Base-by-base conservation (phyloP, 1,139 yeast genomes). In the Yamadazyma oceani region DNA sequence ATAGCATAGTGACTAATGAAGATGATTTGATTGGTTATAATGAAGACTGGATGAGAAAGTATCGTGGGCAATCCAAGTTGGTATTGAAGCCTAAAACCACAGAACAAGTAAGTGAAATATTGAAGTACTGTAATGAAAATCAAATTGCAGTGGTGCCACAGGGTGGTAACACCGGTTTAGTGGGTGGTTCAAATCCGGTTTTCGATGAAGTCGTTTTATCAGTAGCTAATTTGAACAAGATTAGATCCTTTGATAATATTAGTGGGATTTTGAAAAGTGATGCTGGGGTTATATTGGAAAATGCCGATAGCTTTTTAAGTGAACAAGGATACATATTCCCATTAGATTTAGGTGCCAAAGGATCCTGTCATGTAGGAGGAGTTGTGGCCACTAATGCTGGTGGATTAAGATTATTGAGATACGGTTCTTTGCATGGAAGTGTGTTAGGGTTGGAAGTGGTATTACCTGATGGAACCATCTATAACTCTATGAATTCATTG, bases 341-440 rank as follows among this genome's bases (percentile, higher is more conserved):
- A 17, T 71, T 90, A 35, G 98, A 90, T 58, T 69, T 90, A 43
- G 98, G 98, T 37, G 97, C 98, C 33, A 90, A 90, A 65, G 98
- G 98, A 13, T 88, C 96, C 2, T 90, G 98, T 60, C 95, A 88
- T 51, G 84, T 90, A 46, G 97, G 97, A 48, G 98, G 97, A 44
- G 87, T 83, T 41, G 95, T 88, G 28, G 96, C 97, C 5, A 89
- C 97, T 14, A 90, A 90, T 58, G 97, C 98, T 5, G 97, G 98
- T 54, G 98, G 98, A 0, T 73, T 90, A 51, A 75, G 97, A 55
- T 69, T 90, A 42, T 68, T 90, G 49, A 76, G 96, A 51, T 90
- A 89, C 57, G 97, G 97, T 2, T 87, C 96, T 6, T 74, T 90
- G 45, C 98, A 90, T 54, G 98, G 98, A 9, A 69, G 87, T 22